phyloP scores from a whole-genome alignment of 1,284 basidiomycete species.

The Athelia sp. region DNA sequence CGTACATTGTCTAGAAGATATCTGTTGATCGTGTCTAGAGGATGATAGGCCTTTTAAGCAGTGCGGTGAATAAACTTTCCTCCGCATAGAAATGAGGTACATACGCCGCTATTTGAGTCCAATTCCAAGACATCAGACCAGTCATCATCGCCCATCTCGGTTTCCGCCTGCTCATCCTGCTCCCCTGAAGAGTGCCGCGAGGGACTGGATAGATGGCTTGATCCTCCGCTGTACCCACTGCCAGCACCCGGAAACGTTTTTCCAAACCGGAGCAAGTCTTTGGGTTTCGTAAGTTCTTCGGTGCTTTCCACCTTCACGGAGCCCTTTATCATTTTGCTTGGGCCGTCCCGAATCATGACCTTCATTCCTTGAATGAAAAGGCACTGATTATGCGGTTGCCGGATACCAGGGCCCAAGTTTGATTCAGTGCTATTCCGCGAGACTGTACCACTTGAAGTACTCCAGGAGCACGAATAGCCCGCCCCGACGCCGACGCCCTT shows the following conservation, averaged over 20 bases:
- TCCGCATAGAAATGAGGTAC: neutral
- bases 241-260: no score
- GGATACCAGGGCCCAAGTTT: neutral
- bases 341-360: neutral
- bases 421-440: neutral
- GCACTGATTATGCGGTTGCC: neutral
- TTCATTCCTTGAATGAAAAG: conserved; percentile 1
- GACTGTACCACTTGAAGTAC: no score
- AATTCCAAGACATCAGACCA: neutral
- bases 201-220: no score
- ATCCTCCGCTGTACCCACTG: no score
- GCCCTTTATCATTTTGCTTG: neutral
- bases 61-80: neutral
- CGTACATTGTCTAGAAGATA: neutral
- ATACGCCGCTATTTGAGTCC: neutral
- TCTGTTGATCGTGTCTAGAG: neutral
- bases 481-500: neutral
- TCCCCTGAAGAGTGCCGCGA: neutral
- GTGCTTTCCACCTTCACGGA: neutral
- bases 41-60: neutral
- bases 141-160: neutral
- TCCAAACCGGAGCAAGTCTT: no score
- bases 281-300: neutral
- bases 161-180: neutral
- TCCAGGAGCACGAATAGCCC: neutral